Base-by-base conservation (phyloP, 1,284 basidiomycete genomes). In the Cutaneotrichosporon sp. region DNA sequence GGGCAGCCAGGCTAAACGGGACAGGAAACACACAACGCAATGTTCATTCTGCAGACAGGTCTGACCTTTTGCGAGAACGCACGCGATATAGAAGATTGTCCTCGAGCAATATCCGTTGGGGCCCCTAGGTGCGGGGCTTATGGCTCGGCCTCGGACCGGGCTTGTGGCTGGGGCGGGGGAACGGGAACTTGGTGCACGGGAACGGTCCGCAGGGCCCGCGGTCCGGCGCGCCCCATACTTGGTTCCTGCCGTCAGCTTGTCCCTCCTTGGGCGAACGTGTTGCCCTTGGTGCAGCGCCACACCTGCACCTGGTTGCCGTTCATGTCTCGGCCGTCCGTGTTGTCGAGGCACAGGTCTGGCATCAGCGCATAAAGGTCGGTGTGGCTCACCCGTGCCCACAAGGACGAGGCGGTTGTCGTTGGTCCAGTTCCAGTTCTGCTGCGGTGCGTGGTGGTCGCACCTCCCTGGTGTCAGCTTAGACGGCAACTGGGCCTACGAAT, bases 231-330 rank as follows among this genome's bases (percentile, higher is more conserved):
- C 46, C 46, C 46, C 46, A 49, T 24, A 64, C 29, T 58, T 68
- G 67, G 56, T 68, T 66, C 22, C 54, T 59, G 62, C 62, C 64
- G 42, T 59, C 59, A 22, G 31, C 6, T 10, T 46, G 11, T 43
- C 61, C 60, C 59, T 62, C 45, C 68, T 68, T 70, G 22, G 61
- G 65, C 62, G 8, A 2, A 31, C 29, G 5, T 20, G 50, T 65
- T 64, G 54, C 68, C 66, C 10, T 29, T 31, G 10, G 47, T 62
- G 46, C 55, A 60, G 31, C 59, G 59, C 69, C 69, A 72, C 24
- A 49, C 46, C 24, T 49, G 46, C 24, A 24, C 46, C 46, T 27
- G 46, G 46, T 49, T 49, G 25, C 25, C 46, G 22, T 25, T 27
- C 24, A 25, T 24, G 18, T 49, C 22, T 8, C 46, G 46, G 13